Evolutionary conservation across 1,284 basidiomycete genomes (phyloP).

Genomic region (Neolentinus lepideus): DNA sequence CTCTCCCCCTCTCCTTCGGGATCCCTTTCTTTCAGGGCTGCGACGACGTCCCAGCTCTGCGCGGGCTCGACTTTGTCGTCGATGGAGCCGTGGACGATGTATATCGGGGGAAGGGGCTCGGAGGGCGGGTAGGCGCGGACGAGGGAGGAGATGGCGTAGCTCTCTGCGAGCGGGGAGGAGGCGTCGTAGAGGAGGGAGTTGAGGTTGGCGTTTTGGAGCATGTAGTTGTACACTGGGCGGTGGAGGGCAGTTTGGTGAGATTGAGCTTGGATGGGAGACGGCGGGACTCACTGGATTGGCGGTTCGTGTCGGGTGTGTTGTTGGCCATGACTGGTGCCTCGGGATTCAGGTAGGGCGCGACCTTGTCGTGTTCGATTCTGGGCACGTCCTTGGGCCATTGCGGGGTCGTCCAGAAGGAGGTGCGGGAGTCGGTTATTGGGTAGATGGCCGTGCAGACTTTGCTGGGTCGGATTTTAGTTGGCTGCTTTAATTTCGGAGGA

Average conservation of each 20-base stretch:
- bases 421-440: constrained; percentile 26
- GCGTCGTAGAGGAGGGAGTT: neutral
- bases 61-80: constrained; percentile 26
- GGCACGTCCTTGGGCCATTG: constrained; percentile 20
- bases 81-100: constrained; percentile 25
- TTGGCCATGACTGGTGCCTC: constrained; percentile 15
- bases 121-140: neutral
- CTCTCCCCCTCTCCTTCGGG: constrained; percentile 10
- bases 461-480: neutral
- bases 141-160: neutral
- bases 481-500: neutral
- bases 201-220: neutral
- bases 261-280: neutral
- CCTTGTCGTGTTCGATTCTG: constrained; percentile 20
- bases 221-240: neutral
- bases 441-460: constrained; percentile 17
- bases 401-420: constrained; percentile 29
- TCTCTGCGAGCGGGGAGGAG: neutral
- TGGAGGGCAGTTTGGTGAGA: neutral
- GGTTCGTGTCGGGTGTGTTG: neutral
- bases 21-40: constrained; percentile 12
- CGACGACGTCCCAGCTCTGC: constrained; percentile 25
- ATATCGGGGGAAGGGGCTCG: constrained; percentile 19
- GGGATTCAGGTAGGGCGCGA: constrained; percentile 24
- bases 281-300: neutral